Evolutionary conservation across 495 filamentous ascomycete genomes (phyloP).

Genomic region (Letharia columbiana): DNA sequence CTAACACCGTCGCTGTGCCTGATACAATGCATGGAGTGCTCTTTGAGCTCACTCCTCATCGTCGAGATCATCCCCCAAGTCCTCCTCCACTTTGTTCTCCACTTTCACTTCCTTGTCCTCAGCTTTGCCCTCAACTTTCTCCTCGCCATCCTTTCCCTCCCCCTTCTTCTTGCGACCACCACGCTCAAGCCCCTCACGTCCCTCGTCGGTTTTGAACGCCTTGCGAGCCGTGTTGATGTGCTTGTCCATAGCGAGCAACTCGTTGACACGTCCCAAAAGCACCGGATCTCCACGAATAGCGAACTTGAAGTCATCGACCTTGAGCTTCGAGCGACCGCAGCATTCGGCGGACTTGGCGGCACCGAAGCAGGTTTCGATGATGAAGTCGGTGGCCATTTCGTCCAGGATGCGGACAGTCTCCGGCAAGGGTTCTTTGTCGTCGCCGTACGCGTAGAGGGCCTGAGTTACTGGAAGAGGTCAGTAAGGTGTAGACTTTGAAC

Average conservation of each 20-base stretch:
- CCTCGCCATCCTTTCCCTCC: slow-evolving; percentile 22
- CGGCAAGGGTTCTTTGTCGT: slow-evolving; percentile 59
- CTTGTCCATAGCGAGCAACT: slow-evolving; percentile 72
- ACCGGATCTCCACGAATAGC: slow-evolving; percentile 73
- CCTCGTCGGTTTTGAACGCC: slow-evolving; percentile 50
- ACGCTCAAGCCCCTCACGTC: slow-evolving; percentile 27
- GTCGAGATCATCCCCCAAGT: slow-evolving; percentile 24
- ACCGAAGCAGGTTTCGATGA: slow-evolving; percentile 81
- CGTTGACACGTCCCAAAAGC: slow-evolving; percentile 83
- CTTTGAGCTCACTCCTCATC: slow-evolving; percentile 12
- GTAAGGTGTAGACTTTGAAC: slow-evolving; percentile 22
- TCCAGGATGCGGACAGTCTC: slow-evolving; percentile 81
- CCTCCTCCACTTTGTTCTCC: slow-evolving; percentile 22
- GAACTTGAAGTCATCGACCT: slow-evolving; percentile 95
- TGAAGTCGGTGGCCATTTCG: slow-evolving; percentile 87
- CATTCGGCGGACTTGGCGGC: slow-evolving; percentile 74
- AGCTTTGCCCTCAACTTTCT: slow-evolving; percentile 9
- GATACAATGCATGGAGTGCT: not conserved
- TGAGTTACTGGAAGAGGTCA: slow-evolving; percentile 50
- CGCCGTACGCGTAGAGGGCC: slow-evolving; percentile 83
- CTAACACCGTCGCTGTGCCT: slow-evolving; percentile 15
- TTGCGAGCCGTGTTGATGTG: slow-evolving; percentile 69
- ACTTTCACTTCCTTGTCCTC: slow-evolving; percentile 7
- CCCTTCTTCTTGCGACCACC: slow-evolving; percentile 29
- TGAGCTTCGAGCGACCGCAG: slow-evolving; percentile 84